A percentile compares a stretch with the other conserved stretches of the same genome.
These are phyloP conservation scores for Salvia splendens DNA, from an alignment of 257 asterid species.

Conservation along the genomic window DNA sequence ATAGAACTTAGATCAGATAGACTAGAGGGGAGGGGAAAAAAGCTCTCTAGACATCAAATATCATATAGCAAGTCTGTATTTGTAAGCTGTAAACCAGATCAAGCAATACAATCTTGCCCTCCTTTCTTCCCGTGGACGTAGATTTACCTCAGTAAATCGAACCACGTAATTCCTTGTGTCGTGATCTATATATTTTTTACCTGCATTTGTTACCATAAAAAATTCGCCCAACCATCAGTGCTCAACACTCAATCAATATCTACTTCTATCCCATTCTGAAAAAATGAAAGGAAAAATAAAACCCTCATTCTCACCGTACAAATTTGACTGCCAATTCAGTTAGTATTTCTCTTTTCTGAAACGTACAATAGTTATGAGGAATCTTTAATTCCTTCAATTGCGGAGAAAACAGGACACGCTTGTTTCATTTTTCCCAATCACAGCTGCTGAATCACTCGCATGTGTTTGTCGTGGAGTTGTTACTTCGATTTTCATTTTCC, in stretches of 20 bases:
- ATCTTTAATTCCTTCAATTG: slow-evolving; percentile 9
- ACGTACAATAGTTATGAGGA: slow-evolving; percentile 29
- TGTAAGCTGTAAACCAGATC: too few relatives aligned
- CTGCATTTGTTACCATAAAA: too few relatives aligned
- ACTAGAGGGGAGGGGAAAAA: too few relatives aligned
- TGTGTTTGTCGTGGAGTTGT: slow-evolving; percentile 27
- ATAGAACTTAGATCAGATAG: too few relatives aligned
- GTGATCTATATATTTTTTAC: too few relatives aligned
- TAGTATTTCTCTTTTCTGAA: neutral
- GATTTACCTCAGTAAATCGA: too few relatives aligned
- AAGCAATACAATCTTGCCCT: too few relatives aligned
- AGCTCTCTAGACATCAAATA: too few relatives aligned
- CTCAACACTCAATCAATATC: slow-evolving; percentile 21
- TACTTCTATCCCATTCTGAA: neutral
- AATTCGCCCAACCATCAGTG: neutral
- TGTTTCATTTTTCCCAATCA: slow-evolving; percentile 16
- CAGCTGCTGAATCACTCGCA: slow-evolving; percentile 17
- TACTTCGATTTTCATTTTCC: neutral
- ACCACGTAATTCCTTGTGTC: too few relatives aligned
- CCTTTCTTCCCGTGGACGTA: too few relatives aligned
- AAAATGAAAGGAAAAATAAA: neutral
- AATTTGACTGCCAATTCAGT: slow-evolving; percentile 1
- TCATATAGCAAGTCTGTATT: too few relatives aligned
- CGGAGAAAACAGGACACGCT: slow-evolving; percentile 2
- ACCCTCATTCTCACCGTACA: neutral